phyloP scores from a whole-genome alignment of 2,329 filamentous ascomycete species.

The Aspergillus novofumigatus region DNA sequence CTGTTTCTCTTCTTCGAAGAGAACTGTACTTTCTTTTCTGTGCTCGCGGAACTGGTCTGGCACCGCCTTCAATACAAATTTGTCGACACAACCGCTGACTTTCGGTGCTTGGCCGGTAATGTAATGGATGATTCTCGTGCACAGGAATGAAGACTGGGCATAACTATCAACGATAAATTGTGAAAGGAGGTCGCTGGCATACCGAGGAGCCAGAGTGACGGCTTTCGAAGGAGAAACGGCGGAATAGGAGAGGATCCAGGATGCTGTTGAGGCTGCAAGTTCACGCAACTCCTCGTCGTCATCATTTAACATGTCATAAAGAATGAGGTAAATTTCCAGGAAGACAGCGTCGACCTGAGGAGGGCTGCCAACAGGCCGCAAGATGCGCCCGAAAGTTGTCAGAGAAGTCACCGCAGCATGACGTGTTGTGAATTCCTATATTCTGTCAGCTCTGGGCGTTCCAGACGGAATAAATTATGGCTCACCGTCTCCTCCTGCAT shows the following conservation, averaged over 20 bases:
- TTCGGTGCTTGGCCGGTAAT: conserved; percentile 31
- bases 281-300: conserved; percentile 87
- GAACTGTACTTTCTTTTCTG: conserved; percentile 39
- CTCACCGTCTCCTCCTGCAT: conserved; percentile 41
- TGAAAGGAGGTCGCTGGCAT: conserved; percentile 42
- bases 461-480: background rate
- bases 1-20: conserved; percentile 88
- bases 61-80: conserved; percentile 18
- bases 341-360: conserved; percentile 30
- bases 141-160: conserved; percentile 28
- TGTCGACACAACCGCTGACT: conserved; percentile 17
- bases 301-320: conserved; percentile 77
- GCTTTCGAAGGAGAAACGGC: conserved; percentile 23
- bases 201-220: conserved; percentile 45
- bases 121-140: conserved; percentile 34
- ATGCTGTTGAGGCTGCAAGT: conserved; percentile 47
- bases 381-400: conserved; percentile 42
- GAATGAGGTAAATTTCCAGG: conserved; percentile 57
- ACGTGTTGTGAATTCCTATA: conserved; percentile 38
- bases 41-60: conserved; percentile 29
- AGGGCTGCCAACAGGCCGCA: conserved; percentile 16
- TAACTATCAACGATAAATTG: conserved; percentile 35
- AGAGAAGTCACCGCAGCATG: conserved; percentile 35
- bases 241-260: conserved; percentile 33
- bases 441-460: conserved; percentile 3